Percentiles rank a stretch among this genome's conserved stretches.
Conservation (phyloP, 2,329 filamentous ascomycete genomes). For the Alternaria atra region DNA sequence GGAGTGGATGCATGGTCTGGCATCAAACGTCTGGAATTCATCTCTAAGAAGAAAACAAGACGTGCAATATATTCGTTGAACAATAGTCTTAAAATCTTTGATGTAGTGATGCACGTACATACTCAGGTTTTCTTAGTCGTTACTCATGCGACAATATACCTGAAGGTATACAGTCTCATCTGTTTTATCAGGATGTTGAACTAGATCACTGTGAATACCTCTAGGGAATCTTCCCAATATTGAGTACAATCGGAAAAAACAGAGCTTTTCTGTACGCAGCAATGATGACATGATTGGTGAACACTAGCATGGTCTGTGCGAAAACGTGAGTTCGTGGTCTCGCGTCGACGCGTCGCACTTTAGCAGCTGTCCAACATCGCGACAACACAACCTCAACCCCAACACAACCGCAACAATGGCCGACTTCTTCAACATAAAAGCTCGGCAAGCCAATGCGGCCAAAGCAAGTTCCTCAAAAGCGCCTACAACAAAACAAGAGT, state of each 20-base stretch:
- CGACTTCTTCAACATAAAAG: constrained; percentile 95
- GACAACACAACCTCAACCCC: constrained; percentile 19
- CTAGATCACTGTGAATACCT: no score
- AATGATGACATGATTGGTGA: constrained; percentile 25
- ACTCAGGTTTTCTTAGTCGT: not conserved
- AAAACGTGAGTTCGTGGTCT: constrained; percentile 44
- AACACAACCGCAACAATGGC: constrained; percentile 67
- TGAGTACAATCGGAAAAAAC: not conserved
- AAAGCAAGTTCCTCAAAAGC: constrained; percentile 76
- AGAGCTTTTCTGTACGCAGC: not conserved
- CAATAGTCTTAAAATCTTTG: not conserved
- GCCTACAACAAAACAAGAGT: constrained; percentile 68
- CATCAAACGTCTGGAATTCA: not conserved
- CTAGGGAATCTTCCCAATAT: no score
- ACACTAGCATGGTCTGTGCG: constrained; percentile 25
- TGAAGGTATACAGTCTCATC: not conserved
- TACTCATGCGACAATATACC: not conserved
- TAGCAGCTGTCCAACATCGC: constrained; percentile 22
- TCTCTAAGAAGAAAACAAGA: constrained; percentile 2
- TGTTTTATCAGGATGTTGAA: no score
- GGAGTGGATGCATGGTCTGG: constrained; percentile 15
- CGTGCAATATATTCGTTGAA: constrained; percentile 15
- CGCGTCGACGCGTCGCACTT: constrained; percentile 46
- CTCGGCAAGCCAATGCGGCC: constrained; percentile 76
- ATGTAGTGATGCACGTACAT: not conserved